Evolutionary conservation across 2,329 filamentous ascomycete species (phyloP).

Genomic region (Dendrostoma leiphaemia): DNA sequence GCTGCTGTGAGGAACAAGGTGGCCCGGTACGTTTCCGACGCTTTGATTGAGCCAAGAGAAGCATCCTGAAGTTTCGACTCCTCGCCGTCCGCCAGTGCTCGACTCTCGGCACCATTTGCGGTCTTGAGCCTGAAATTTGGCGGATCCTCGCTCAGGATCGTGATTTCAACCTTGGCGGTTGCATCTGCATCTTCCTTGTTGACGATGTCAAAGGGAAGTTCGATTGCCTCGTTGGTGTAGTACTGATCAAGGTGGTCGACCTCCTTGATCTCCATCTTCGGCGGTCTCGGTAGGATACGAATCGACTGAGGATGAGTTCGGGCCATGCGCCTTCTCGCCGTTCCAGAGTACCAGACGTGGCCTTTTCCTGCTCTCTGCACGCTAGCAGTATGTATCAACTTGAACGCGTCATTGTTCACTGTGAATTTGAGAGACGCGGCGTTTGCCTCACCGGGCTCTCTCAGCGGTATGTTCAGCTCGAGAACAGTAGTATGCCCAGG

Average conservation of each 20-base stretch:
- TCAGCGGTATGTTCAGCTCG: constrained; percentile 68
- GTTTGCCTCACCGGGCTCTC: constrained; percentile 77
- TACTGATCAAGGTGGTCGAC: constrained; percentile 66
- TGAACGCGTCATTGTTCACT: constrained; percentile 64
- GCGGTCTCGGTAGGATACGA: constrained; percentile 81
- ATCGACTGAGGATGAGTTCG: constrained; percentile 55
- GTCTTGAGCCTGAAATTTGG: constrained; percentile 44
- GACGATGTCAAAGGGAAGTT: constrained; percentile 64
- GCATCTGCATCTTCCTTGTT: constrained; percentile 85
- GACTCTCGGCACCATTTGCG: constrained; percentile 31
- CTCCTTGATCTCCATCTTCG: constrained; percentile 78
- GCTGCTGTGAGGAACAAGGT: constrained; percentile 50
- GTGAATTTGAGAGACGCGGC: constrained; percentile 62
- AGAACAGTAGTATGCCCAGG: constrained; percentile 69
- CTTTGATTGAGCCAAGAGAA: constrained; percentile 46
- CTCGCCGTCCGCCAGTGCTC: constrained; percentile 26
- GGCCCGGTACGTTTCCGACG: constrained; percentile 40
- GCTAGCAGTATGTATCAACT: constrained; percentile 63
- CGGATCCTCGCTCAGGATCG: constrained; percentile 58
- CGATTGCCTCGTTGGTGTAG: constrained; percentile 79
- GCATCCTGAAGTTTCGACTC: constrained; percentile 41
- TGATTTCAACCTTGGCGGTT: constrained; percentile 66
- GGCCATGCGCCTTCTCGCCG: constrained; percentile 43
- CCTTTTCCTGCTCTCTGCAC: constrained; percentile 42
- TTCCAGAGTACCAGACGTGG: constrained; percentile 50